Base-by-base conservation (phyloP, 2,329 filamentous ascomycete genomes). In the Colletotrichum higginsianum region DNA sequence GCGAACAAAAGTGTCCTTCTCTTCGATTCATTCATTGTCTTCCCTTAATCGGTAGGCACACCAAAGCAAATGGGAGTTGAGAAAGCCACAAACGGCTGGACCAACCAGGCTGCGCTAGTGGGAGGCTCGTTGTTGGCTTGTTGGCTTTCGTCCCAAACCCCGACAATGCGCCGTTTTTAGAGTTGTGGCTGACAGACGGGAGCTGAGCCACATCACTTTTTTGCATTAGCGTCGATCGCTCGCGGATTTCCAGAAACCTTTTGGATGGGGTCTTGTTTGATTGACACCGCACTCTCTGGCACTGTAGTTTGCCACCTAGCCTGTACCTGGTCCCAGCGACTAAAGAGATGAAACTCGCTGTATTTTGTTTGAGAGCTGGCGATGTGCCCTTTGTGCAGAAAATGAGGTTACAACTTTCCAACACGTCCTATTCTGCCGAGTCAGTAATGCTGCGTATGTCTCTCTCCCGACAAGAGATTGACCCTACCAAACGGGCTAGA, bases 171-270 rank as follows among this genome's bases (percentile, higher is more conserved):
- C 65, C 65, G 65, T 67, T 71, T 64, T 72, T 72, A 72, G 50
- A 70, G 66, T 72, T 72, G 70, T 72, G 70, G 70, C 70, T 72
- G 70, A 71, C 61, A 60, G 46, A 16, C 66, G 66, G 60, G 66
- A 61, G 15, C 55, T 72, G 50, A 70, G 70, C 70, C 70, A 72
- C 70, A 72, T 18, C 47, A 61, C 21, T 11, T 65, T 60, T 61
- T 56, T 40, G 70, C 70, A 71, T 72, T 72, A 72, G 70, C 70
- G 66, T 44, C 66, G 70, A 72, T 72, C 70, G 60, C 42, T 53
- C 64, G 64, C 40, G 21, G 44, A 68, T 58, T 63, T 71, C 57
- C 64, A 71, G 58, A 68, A 63, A 38, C 49, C 47, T 38, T 38
- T 61, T 61, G 47, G 56, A 67, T 56, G 61, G 61, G 46, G 21